Evolutionary conservation across 106 monocot species (phyloP), one percentile per base, ranked within the genome.

Genomic region (Dendrobium nobile): DNA sequence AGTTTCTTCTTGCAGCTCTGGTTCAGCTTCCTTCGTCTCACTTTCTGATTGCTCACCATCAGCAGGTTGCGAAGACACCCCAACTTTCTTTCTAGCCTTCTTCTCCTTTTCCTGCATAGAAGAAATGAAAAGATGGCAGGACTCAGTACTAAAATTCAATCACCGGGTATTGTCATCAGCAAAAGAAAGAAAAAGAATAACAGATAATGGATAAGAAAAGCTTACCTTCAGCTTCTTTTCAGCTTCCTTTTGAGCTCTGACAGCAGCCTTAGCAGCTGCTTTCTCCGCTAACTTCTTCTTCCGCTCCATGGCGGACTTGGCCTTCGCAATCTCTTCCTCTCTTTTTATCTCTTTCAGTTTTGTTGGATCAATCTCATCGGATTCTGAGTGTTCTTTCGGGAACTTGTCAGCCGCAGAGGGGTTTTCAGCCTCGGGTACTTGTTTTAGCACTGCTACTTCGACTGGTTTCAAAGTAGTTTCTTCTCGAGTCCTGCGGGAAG

Each of bases 221-320:
- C 81, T 80, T 79, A 67, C 92, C 95, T 87, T 92, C 41, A 72
- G 82, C 72, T 94, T 94, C 79, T 92, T 92, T 77, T 94, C 94
- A 17, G 89, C 94, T 58, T 95, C 93, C 77, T 95, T 95, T 77
- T 89, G 89, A 51, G 93, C 95, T 77, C 82, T 85, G 1, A 54
- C 82, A 31, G 85, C 91, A 8, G 95, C 98, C 81, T 93, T 95
- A 4, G 84, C 86, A 42, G 87, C 92, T 77, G 94, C 86, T 84
- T 95, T 99, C 83, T 95, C 98, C 28, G 92, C 88, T 56, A 82
- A 59, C 80, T 91, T 99, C 80, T 92, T 99, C 86, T 93, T 99
- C 82, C 98, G 86, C 80, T 99, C 98, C 79, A 85, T 51, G 13
- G 98, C 95, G 43, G 78, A 73, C 83, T 89, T 92, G 82, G 90